Percentiles rank a stretch among this genome's conserved stretches.
phyloP scores from a whole-genome alignment of 2,329 filamentous ascomycete genomes.

The Colletotrichum truncatum region DNA sequence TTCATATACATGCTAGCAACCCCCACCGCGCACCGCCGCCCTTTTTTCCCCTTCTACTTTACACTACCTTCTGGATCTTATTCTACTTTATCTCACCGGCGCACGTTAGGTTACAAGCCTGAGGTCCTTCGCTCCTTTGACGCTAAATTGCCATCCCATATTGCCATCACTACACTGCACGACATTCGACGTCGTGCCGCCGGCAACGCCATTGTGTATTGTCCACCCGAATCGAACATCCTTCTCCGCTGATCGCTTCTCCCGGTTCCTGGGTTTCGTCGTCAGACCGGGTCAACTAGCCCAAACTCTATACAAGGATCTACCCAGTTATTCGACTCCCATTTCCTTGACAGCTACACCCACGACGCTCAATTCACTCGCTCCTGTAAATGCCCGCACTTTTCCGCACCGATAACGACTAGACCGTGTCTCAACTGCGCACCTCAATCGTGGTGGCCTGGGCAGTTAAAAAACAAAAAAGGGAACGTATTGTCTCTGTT shows the following conservation, averaged over 20 bases:
- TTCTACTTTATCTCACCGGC: neutral
- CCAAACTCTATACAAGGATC: conserved; percentile 7
- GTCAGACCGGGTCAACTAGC: conserved; percentile 6
- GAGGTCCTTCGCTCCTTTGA: too few species aligned
- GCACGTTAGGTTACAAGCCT: neutral
- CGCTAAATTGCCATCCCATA: neutral
- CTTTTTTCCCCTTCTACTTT: conserved; percentile 10
- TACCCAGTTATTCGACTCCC: conserved; percentile 9
- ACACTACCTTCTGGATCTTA: neutral
- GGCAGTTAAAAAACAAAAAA: conserved; percentile 12
- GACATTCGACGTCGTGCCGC: conserved; percentile 2
- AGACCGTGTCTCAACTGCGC: conserved; percentile 18
- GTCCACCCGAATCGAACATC: conserved; percentile 6
- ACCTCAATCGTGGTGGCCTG: conserved; percentile 1
- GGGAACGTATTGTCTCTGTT: conserved; percentile 2
- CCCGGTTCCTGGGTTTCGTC: conserved; percentile 16
- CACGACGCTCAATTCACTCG: neutral
- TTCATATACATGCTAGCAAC: conserved; percentile 21
- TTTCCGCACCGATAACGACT: conserved; percentile 12
- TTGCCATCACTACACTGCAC: neutral
- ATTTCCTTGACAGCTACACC: neutral
- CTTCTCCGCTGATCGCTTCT: conserved; percentile 3
- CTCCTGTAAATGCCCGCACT: conserved; percentile 4
- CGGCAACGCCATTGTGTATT: conserved; percentile 4
- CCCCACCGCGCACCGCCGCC: neutral